Base-by-base conservation (phyloP, 441 rosid species). In the Macaranga tanarius region DNA sequence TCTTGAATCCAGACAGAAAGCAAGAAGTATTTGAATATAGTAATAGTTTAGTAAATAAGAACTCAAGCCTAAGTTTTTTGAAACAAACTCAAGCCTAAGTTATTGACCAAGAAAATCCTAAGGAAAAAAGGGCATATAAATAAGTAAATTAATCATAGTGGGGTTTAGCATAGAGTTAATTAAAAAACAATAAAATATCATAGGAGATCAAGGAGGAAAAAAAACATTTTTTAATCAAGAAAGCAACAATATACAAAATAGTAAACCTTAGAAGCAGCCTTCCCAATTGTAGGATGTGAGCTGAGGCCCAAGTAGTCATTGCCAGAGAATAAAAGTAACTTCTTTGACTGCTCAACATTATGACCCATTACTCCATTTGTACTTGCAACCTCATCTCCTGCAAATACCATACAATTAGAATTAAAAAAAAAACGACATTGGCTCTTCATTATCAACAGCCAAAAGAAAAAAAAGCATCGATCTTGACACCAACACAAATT, bases 301-400 rank as follows among this genome's bases (percentile, higher is more conserved):
- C 95, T 88, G 83, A 95, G 82, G n/a, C 98, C 98, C 87, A 95
- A 83, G 74, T 95, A 95, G 82, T 95, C 99, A 86, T 92, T 95
- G 64, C 93, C 92, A 76, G 99, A 95, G 83, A 95, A 95, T 56
- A 92, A 72, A 72, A 91, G 86, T 4, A 95, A 85, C 78, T 85
- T 91, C 87, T 86, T 91, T 79, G 79, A 84, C 63, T 80, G 44
- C 62, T 62, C 79, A 62, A 48, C 67, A 56, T 56, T 42, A 59
- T 65, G 34, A 55, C 78, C 80, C 52, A 8, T 71, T 25, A 71
- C 72, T 59, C 76, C 89, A 73, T 82, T 76, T 62, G 62, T 71
- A 64, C 56, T 55, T 3, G 54, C 54, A 75, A 76, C 77, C 79
- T 92, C 97, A 62, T 89, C 89, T 72, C 95, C 99, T 94, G 70